Evolutionary conservation across 768 basidiomycete species (phyloP), one percentile per base, ranked within the genome.

Genomic region (Collybia nuda): DNA sequence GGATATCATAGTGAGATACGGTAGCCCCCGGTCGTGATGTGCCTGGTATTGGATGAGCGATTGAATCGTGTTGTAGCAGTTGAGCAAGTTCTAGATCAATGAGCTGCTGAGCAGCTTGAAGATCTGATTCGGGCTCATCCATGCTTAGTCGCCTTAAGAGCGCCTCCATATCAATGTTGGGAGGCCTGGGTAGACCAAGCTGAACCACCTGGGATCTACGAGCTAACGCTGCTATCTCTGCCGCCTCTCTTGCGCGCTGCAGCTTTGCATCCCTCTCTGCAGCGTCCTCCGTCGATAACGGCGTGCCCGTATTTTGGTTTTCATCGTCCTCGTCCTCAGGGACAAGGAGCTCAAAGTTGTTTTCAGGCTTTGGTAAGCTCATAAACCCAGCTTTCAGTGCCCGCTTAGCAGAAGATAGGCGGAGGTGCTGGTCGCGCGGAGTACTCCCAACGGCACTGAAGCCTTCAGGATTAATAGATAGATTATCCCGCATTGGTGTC

Each of bases 281-380:
- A 0, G 94, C 94, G 67, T 99, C 97, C 67, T 98, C 93, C 52
- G 85, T 88, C 0, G 79, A 70, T 43, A 82, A 49, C 17, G 51
- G 6, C 19, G 44, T 56, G 9, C 35, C 49, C 5, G 57, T 69
- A 11, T 60, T 62, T 4, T 69, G 75, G 1, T 81, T 87, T 15
- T 82, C 81, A 17, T 88, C 87, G 9, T 82, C 89, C 46, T 93
- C 90, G 15, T 93, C 90, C 57, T 96, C 95, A 2, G 91, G 92
- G 7, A 96, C 85, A 38, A 95, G 79, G 40, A 99, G 73, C 69
- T 98, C 95, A 59, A 98, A 98, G 67, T 98, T 96, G 66, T 98
- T 98, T 72, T 98, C 93, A 0, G 97, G 94, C 57, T 85, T 86
- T 0, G 97, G 97, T 14, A 99, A 75, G 53, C 67, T 85, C 70